A percentile compares a stretch with the other conserved stretches of the same genome.
Conservation (phyloP, 768 basidiomycete genomes). For the Lyophyllum semitale region DNA sequence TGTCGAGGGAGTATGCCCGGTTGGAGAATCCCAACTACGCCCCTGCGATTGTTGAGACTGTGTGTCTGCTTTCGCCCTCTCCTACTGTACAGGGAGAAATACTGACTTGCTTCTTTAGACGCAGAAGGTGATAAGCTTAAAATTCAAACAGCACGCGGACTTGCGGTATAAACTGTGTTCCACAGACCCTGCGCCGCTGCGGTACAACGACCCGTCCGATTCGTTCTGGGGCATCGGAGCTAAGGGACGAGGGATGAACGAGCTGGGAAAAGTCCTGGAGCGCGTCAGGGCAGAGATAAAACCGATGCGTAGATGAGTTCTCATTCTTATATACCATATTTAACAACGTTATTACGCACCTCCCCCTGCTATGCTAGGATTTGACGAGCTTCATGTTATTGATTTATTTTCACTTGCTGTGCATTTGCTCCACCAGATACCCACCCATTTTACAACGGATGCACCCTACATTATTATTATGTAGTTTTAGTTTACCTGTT, state of each 20-base stretch:
- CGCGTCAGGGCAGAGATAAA: conserved; percentile 41
- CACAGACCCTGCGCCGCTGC: conserved; percentile 51
- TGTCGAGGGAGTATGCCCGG: conserved; percentile 27
- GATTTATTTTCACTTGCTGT: neutral
- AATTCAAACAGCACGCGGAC: conserved; percentile 71
- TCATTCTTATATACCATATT: neutral
- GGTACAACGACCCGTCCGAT: conserved; percentile 58
- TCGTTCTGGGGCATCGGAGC: conserved; percentile 67
- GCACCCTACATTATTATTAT: neutral
- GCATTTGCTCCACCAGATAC: neutral
- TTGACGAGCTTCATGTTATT: neutral
- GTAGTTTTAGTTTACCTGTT: neutral
- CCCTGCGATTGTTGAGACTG: conserved; percentile 1
- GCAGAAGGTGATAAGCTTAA: conserved; percentile 66
- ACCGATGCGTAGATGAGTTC: conserved; percentile 1
- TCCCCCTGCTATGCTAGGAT: neutral
- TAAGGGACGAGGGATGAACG: conserved; percentile 50
- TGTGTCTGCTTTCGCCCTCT: neutral
- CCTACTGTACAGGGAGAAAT: neutral
- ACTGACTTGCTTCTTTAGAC: conserved; percentile 41
- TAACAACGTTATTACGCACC: neutral
- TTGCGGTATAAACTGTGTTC: conserved; percentile 49
- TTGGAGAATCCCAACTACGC: neutral
- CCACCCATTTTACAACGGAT: neutral
- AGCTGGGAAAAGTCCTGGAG: conserved; percentile 63